Percentiles rank a stretch among this genome's conserved stretches.
Evolutionary conservation across 768 basidiomycete genomes (phyloP).

Genomic region (Mycena amicta): DNA sequence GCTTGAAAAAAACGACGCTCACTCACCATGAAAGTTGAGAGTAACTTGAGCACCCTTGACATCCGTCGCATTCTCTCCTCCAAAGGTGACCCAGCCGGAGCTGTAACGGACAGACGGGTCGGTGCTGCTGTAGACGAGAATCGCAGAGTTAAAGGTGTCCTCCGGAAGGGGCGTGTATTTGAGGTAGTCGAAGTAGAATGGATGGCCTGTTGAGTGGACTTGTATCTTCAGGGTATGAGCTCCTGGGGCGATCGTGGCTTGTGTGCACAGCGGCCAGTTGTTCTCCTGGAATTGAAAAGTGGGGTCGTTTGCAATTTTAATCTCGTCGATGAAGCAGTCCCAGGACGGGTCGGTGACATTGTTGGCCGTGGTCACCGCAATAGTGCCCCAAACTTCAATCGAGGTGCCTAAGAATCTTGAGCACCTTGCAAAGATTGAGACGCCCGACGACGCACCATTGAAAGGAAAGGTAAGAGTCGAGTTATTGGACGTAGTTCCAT

Average conservation of each 20-base stretch:
- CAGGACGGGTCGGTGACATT: constrained; percentile 31
- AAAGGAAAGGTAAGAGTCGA: constrained; percentile 9
- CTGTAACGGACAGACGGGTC: constrained; percentile 14
- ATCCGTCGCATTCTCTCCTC: constrained; percentile 19
- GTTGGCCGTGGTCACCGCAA: constrained; percentile 7
- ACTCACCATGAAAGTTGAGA: constrained; percentile 28
- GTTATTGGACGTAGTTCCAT: not conserved
- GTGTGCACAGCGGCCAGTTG: constrained; percentile 34
- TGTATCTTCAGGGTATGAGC: constrained; percentile 31
- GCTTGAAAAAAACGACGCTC: too few species aligned
- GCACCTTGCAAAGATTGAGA: not conserved
- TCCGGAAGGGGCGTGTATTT: constrained; percentile 24
- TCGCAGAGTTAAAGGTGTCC: not conserved
- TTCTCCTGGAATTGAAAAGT: constrained; percentile 29
- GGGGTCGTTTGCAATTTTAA: constrained; percentile 23
- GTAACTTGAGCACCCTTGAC: constrained; percentile 18
- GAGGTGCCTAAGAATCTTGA: constrained; percentile 25
- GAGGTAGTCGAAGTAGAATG: constrained; percentile 37
- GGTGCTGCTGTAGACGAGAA: not conserved
- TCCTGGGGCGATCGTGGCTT: constrained; percentile 23
- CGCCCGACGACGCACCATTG: constrained; percentile 6
- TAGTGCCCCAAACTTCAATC: constrained; percentile 29
- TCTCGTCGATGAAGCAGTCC: constrained; percentile 35
- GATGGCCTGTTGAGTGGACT: constrained; percentile 26
- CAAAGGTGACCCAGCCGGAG: constrained; percentile 22